Evolutionary conservation across 805 yeast species (phyloP), one percentile per base, ranked within the genome.

Genomic region (Candida berthetii): DNA sequence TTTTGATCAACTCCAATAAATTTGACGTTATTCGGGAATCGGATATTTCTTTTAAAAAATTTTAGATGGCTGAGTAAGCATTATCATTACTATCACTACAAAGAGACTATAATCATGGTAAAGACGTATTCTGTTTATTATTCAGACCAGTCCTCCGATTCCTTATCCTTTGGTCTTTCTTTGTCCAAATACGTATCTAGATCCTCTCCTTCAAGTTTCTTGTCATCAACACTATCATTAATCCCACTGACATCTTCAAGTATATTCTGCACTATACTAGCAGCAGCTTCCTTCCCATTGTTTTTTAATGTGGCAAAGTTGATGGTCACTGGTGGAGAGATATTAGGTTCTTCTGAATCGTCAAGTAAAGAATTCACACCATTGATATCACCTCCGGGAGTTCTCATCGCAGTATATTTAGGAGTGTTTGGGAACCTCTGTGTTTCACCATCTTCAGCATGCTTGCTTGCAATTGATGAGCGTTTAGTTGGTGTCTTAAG

Each of bases 101-200:
- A n/a, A n/a, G n/a, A n/a, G n/a, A n/a, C n/a, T n/a, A n/a, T n/a
- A n/a, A n/a, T n/a, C n/a, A n/a, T n/a, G n/a, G n/a, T 28, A 28
- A 13, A 13, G 6, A 9, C 7, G 4, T 18, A 32, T 32, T 32
- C 85, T 72, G 44, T 76, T 71, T 22, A 87, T 78, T 65, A 85
- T 85, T 63, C 84, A 90, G 22, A 66, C 68, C 48, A 84, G 68
- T 60, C 95, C 51, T 66, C 74, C 31, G 46, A 72, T 63, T 36
- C 31, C 3, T 35, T 24, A 1, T 42, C 39, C 27, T 29, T 7
- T 3, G 9, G n/a, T n/a, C 53, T 49, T n/a, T 35, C 39, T 41
- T 32, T 18, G 22, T 54, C 59, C 33, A 56, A 31, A 31, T 31
- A 56, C 2, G 50, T 50, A 40, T 56, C 59, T 27, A 54, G 52